phyloP scores from a whole-genome alignment of 176 grass and related monocot species.

The Pontederia paniculata region DNA sequence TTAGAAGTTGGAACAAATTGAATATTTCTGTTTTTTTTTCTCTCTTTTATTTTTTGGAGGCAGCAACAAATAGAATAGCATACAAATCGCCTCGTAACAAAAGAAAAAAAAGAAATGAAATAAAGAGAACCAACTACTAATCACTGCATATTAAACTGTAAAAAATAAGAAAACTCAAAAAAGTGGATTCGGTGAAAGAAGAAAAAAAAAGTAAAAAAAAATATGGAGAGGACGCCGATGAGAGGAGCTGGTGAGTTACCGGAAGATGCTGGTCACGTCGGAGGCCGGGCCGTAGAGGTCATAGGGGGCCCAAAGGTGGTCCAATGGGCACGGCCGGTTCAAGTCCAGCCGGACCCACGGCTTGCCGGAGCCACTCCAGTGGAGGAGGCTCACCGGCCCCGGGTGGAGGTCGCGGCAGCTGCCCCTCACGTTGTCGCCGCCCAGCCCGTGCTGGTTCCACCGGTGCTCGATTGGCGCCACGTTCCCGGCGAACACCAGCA shows the following conservation, averaged over 20 bases:
- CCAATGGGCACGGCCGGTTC: conserved; percentile 1
- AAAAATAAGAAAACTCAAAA: too few relatives aligned
- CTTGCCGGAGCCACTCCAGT: conserved; percentile 11
- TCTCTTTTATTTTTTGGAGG: neutral
- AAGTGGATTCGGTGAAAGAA: too few relatives aligned
- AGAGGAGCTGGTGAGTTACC: neutral
- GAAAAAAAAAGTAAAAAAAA: neutral
- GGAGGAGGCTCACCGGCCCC: conserved; percentile 10
- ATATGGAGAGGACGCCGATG: too few relatives aligned
- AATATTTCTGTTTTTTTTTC: neutral
- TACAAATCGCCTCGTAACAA: conserved; percentile 10
- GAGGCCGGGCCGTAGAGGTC: conserved; percentile 1
- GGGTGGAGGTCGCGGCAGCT: conserved; percentile 11
- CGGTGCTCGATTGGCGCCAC: conserved; percentile 36
- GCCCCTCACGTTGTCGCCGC: conserved; percentile 66
- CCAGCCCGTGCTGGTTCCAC: conserved; percentile 94
- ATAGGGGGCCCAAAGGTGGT: conserved; percentile 15
- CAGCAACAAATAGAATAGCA: neutral
- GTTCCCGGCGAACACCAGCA: conserved; percentile 1
- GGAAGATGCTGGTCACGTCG: neutral
- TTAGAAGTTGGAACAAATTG: conserved; percentile 1
- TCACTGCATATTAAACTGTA: too few relatives aligned
- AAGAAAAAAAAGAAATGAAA: neutral
- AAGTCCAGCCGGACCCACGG: conserved; percentile 8
- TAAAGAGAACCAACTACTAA: neutral